These are phyloP conservation scores for Penicillium longicatenatum DNA, from an alignment of 495 filamentous ascomycete genomes.

Conservation along the genomic window DNA sequence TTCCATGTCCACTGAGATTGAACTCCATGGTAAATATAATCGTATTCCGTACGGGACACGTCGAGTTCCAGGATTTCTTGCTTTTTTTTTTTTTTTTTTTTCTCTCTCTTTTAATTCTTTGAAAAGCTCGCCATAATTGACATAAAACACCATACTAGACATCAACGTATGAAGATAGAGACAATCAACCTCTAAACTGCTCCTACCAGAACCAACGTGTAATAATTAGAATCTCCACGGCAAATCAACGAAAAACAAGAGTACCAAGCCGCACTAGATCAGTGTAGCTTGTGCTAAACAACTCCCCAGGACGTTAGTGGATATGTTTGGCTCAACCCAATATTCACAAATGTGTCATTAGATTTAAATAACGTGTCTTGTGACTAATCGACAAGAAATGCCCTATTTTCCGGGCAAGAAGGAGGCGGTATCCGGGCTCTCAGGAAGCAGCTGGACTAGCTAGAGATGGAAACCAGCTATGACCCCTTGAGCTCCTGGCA, in stretches of 20 bases:
- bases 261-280: background rate
- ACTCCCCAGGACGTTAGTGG: background rate
- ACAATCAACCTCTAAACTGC: too few species aligned
- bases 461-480: background rate
- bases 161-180: too few species aligned
- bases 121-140: too few species aligned
- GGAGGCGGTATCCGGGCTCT: background rate
- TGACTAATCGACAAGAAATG: background rate
- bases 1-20: background rate
- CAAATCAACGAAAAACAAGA: background rate
- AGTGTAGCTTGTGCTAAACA: background rate
- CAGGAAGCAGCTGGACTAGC: background rate
- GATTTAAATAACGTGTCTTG: constrained; percentile 1
- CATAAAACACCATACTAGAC: too few species aligned
- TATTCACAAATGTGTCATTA: constrained; percentile 14
- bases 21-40: too few species aligned
- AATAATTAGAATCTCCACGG: background rate
- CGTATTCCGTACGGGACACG: too few species aligned
- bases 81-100: too few species aligned
- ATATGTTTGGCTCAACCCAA: background rate
- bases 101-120: too few species aligned
- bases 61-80: too few species aligned
- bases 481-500: background rate
- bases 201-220: background rate
- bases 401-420: background rate